Evolutionary conservation across 176 grass and related monocot species (phyloP), one percentile per base, ranked within the genome.

Genomic region (Aegilops speltoides): DNA sequence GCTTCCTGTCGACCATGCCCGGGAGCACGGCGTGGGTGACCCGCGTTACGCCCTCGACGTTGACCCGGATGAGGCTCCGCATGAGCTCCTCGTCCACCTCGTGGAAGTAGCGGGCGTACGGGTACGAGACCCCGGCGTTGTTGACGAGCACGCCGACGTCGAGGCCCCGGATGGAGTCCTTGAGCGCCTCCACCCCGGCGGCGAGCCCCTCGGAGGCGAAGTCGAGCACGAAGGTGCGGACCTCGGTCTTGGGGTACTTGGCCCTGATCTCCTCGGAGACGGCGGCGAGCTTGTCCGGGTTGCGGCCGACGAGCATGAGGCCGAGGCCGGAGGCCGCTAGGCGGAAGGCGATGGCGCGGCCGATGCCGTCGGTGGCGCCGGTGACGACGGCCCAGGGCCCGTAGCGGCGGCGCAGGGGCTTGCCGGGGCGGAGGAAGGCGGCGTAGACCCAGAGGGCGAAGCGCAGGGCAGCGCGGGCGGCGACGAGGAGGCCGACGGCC

Each of bases 71-170:
- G 28, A 97, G 83, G 80, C 56, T 87, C 29, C 88, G 84, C 89
- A 97, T 83, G 67, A 97, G 78, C n/a, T 93, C 93, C 66, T 98
- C 93, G 79, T 91, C 93, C 75, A 98, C 91, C 95, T 98, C 95
- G 84, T 98, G 95, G 91, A 98, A 93, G 91, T 93, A 98, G 87
- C 93, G 89, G 62, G 95, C 93, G 82, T 98, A 98, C 10, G 95
- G 95, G 89, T 98, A 98, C 24, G 95, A 98, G 16, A 95, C 28
- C 7, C 95, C 95, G 48, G 93, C 93, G 93, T 89, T 93, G 88
- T 98, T 98, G 64, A 98, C 89, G 62, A 98, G 87, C 60, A 98
- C 81, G 7, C 95, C 95, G 1, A 98, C 83, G 81, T 98, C 95
- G 46, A 98, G 89, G 59, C 91, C 89, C 60, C 70, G 59, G 86